Conservation (phyloP, 768 basidiomycete species). For the Amanita polypyramis region DNA sequence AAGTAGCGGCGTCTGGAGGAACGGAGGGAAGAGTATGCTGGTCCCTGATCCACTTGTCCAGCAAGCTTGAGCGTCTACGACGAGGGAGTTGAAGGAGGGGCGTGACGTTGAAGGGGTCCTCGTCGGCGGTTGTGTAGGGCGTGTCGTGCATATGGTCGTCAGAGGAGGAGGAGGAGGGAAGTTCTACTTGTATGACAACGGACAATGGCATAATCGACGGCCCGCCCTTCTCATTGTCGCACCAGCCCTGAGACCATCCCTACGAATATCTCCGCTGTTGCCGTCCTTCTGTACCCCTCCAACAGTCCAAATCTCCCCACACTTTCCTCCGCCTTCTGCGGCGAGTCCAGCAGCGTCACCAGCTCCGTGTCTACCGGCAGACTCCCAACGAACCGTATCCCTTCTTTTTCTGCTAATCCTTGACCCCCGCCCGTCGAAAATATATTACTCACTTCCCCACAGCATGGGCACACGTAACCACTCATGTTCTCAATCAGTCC, state of each 20-base stretch:
- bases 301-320: slow-evolving; percentile 39
- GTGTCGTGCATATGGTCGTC: slow-evolving; percentile 23
- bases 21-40: slow-evolving; percentile 23
- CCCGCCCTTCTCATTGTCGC: not conserved
- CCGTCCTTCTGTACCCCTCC: slow-evolving; percentile 52
- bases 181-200: not conserved
- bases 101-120: slow-evolving; percentile 38
- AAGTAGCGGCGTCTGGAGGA: slow-evolving; percentile 20
- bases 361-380: slow-evolving; percentile 92
- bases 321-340: slow-evolving; percentile 20
- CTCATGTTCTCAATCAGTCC: slow-evolving; percentile 98
- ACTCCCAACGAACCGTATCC: slow-evolving; percentile 70
- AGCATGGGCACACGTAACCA: slow-evolving; percentile 96
- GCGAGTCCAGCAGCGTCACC: slow-evolving; percentile 74
- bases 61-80: slow-evolving; percentile 36
- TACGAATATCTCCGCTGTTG: slow-evolving; percentile 60
- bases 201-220: slow-evolving; percentile 6
- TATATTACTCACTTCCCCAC: slow-evolving; percentile 88
- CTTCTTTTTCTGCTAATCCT: slow-evolving; percentile 73
- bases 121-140: slow-evolving; percentile 40
- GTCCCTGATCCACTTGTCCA: slow-evolving; percentile 45
- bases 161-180: not conserved
- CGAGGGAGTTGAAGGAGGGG: slow-evolving; percentile 24
- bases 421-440: slow-evolving; percentile 93
- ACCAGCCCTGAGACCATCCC: slow-evolving; percentile 32